Conservation (phyloP, 306 rosid species). For the Quercus aquifolioides region DNA sequence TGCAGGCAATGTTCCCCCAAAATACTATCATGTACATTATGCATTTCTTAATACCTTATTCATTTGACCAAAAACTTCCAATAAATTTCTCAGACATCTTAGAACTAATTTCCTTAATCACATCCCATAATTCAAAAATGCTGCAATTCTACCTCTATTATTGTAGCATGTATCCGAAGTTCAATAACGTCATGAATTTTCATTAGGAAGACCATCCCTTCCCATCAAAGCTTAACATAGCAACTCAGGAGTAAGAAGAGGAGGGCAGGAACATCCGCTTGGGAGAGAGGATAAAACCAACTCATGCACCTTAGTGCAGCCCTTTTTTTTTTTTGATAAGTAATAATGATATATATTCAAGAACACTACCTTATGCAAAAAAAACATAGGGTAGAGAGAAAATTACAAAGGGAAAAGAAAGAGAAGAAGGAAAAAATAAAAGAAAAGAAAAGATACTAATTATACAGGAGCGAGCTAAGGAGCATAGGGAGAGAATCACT, state of each 20-base stretch:
- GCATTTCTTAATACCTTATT: neutral
- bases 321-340: too few relatives aligned
- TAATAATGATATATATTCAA: too few relatives aligned
- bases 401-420: too few relatives aligned
- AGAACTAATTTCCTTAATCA: neutral
- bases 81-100: too few relatives aligned
- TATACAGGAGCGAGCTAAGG: too few relatives aligned
- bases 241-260: neutral
- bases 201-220: neutral
- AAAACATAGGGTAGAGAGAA: too few relatives aligned
- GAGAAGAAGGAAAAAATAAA: too few relatives aligned
- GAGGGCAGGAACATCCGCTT: neutral
- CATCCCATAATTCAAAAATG: neutral
- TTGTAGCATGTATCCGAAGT: neutral
- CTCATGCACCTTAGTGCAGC: neutral
- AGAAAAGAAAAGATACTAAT: too few relatives aligned
- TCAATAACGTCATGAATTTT: neutral
- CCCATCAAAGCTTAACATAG: neutral
- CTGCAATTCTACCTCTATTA: neutral
- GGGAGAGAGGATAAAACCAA: neutral
- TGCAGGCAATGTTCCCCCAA: neutral
- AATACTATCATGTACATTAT: neutral
- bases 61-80: neutral
- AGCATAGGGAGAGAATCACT: too few relatives aligned
- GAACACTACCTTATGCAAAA: too few relatives aligned